Evolutionary conservation across 129 eudicot species (phyloP).

Genomic region (Lonicera japonica): DNA sequence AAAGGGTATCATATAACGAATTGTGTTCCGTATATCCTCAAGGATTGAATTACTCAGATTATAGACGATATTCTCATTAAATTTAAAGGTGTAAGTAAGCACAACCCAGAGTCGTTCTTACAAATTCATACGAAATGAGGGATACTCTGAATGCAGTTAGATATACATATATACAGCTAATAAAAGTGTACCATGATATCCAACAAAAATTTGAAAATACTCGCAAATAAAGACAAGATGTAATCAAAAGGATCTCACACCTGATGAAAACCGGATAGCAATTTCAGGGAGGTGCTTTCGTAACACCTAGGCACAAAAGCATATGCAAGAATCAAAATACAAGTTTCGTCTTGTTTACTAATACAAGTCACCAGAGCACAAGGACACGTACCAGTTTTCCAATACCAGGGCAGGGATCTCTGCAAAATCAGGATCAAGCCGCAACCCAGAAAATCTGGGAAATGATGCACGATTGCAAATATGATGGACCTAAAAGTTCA

Average conservation of each 20-base stretch:
- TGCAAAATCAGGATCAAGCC: constrained; percentile 90
- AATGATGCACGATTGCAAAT: constrained; percentile 81
- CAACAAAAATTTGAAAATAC: neutral
- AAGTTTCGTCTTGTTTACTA: neutral
- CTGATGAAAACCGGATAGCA: constrained; percentile 94
- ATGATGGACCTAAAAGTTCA: constrained; percentile 62
- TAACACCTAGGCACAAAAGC: constrained; percentile 56
- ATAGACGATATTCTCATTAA: neutral
- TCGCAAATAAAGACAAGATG: neutral
- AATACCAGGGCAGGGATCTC: constrained; percentile 83
- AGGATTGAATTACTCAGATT: neutral
- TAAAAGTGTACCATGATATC: neutral
- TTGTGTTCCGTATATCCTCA: neutral
- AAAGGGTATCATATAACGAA: neutral
- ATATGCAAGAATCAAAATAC: neutral
- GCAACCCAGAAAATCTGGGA: constrained; percentile 84
- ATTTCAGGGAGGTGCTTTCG: constrained; percentile 54
- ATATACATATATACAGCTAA: neutral
- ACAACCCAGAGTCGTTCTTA: neutral
- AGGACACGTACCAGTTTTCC: constrained; percentile 65
- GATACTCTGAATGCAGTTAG: too few relatives aligned
- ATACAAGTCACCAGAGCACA: neutral
- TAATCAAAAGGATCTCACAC: constrained; percentile 22
- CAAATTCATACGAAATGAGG: neutral
- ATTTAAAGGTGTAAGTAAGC: neutral